Conservation (phyloP, 78 protist genomes). For the Paratrimastix pyriformis region DNA sequence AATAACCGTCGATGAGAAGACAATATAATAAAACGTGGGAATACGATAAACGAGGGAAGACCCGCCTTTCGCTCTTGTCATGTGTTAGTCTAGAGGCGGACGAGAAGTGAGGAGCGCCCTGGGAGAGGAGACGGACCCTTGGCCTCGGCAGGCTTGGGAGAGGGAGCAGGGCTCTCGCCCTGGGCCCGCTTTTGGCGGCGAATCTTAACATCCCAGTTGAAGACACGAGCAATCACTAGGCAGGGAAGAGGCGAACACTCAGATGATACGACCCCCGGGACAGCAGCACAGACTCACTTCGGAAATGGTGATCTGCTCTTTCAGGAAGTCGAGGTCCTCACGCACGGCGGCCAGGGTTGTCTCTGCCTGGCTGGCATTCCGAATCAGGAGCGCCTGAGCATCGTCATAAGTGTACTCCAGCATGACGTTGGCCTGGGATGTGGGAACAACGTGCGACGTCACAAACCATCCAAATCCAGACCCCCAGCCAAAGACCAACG, state of each 20-base stretch:
- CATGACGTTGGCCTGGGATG: slow-evolving; percentile 8
- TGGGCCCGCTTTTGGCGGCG: too few species aligned
- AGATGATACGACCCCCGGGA: background rate
- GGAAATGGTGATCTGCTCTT: background rate
- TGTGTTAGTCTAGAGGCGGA: too few species aligned
- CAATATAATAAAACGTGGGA: too few species aligned
- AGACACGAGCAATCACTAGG: slow-evolving; percentile 6
- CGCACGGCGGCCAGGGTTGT: background rate
- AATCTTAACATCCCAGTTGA: background rate
- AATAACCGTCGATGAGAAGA: too few species aligned
- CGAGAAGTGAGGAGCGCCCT: too few species aligned
- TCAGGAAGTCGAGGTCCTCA: background rate
- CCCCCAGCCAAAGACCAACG: slow-evolving; percentile 5
- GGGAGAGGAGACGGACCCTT: too few species aligned
- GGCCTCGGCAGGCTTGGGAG: too few species aligned
- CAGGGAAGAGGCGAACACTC: background rate
- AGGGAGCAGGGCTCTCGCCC: too few species aligned
- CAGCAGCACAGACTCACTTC: background rate
- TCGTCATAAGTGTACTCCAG: slow-evolving; percentile 1
- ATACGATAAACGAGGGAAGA: too few species aligned
- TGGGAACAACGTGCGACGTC: background rate
- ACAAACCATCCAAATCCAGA: background rate
- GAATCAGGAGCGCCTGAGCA: background rate
- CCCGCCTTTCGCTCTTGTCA: too few species aligned
- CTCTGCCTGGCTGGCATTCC: background rate